Evolutionary conservation across 257 asterid genomes (phyloP), one percentile per base, ranked within the genome.

Genomic region (Fraxinus anomala): DNA sequence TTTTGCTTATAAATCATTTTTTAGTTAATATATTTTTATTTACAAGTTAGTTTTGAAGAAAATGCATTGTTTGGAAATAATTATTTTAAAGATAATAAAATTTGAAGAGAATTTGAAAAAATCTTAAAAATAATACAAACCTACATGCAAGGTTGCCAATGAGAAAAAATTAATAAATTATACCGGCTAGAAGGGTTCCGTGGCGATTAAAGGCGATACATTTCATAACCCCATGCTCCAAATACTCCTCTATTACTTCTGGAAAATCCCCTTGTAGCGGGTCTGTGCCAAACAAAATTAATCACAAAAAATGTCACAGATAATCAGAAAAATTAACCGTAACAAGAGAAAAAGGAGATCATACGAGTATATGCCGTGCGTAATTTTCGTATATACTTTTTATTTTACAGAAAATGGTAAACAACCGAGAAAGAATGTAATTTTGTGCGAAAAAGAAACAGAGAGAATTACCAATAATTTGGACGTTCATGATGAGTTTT

Each of bases 101-200:
- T 31, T 31, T 3, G 34, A 31, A 31, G 34, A 31, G 34, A 31
- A 31, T 28, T 6, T 6, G 17, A 0, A 61, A 0, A 14, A 44
- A 26, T 11, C 26, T 49, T 36, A 74, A 74, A 23, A 34, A 34
- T 19, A 10, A 47, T 23, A 17, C 72, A 34, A 31, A 80, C 5
- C 68, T 5, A 73, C 21, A 70, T 19, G 31, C 68, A 37, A 49
- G n/a, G 28, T 42, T 54, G 49, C 17, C n/a, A 5, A 54, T 14
- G 68, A 40, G 61, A 71, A 47, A 69, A 68, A 6, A 74, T 30
- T n/a, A 65, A 21, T 56, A 76, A 51, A 61, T 34, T 61, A 71
- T 89, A 94, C 98, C 98, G 67, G 97, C 98, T 39, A 94, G 96
- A 84, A 94, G 98, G 74, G 96, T 92, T 80, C 98, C 98, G 0